A percentile compares a stretch with the other conserved stretches of the same genome.
phyloP scores from a whole-genome alignment of 768 basidiomycete species.

The Macrolepiota albuminosa region DNA sequence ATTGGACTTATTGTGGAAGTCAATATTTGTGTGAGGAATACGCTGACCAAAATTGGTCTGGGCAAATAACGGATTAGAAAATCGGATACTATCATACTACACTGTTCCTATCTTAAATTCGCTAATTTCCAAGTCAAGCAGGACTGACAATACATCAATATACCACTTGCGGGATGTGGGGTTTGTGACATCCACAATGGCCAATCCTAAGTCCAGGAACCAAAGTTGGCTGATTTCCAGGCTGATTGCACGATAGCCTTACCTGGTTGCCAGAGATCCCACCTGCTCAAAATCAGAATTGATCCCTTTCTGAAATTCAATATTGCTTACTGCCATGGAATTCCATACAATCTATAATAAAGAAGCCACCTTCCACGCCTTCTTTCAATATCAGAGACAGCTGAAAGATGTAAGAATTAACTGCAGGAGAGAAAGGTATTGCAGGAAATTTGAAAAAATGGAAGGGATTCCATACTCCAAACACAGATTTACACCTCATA shows the following conservation, averaged over 20 bases:
- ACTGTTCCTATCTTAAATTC: conserved; percentile 45
- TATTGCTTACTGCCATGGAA: conserved; percentile 54
- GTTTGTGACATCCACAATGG: conserved; percentile 58
- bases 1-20: conserved; percentile 63
- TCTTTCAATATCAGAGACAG: conserved; percentile 66
- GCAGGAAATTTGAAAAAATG: background rate
- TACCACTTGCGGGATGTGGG: conserved; percentile 57
- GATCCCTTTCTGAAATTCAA: conserved; percentile 3
- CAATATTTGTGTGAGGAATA: conserved; percentile 61
- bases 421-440: conserved; percentile 22
- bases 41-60: conserved; percentile 78
- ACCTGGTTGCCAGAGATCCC: conserved; percentile 65
- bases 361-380: conserved; percentile 60
- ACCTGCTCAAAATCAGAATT: conserved; percentile 22
- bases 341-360: conserved; percentile 63
- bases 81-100: background rate
- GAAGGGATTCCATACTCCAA: conserved; percentile 42
- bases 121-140: conserved; percentile 54
- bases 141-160: conserved; percentile 36
- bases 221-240: background rate
- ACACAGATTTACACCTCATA: conserved; percentile 69
- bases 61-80: background rate
- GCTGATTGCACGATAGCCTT: background rate
- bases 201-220: conserved; percentile 28
- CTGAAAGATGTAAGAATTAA: conserved; percentile 75